Base-by-base conservation (phyloP, 2,329 filamentous ascomycete genomes). In the Penicillium freii region DNA sequence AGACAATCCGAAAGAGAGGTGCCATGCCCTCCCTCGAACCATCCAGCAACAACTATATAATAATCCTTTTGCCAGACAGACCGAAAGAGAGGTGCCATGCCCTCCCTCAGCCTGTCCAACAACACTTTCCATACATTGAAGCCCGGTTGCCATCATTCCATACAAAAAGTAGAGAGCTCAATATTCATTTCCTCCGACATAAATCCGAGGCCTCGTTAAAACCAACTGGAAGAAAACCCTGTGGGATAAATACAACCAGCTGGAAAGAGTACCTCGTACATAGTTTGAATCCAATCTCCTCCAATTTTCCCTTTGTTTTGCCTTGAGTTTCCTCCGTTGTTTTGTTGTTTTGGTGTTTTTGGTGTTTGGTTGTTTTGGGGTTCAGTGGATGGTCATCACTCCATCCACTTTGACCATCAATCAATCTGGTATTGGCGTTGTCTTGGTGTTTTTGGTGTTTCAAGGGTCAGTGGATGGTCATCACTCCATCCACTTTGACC, bases 181-280 rank as follows among this genome's bases (percentile, higher is more conserved):
- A 39, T 2, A 21, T 10, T 4, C 38, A 38, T 34, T 17, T 56
- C 44, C 36, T 33, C 29, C 19, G 6, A 54, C 21, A 42, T 23
- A 7, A 34, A 40, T n/a, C 11, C 9, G 54, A 47, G 54, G 50
- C 54, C 54, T 57, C 54, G 23, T 57, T 54, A 57, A 57, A 57
- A 54, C 54, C 50, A 54, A 13, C 42, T 23, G 19, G 34, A 40
- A 33, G 43, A 57, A 53, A 57, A 42, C 21, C 39, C 40, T 10
- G 3, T 53, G 34, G 50, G 42, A 57, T 39, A 48, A 57, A 57
- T 40, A 53, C 38, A 33, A 34, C 34, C 43, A 46, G 54, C 27
- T 54, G 50, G 50, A 57, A 57, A 57, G 54, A 57, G 54, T 48
- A 29, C 54, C 54, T 42, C 54, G n/a, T 55, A 51, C 21, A 36